Conservation (phyloP, 331 rosid species). For the Prunus yedoensis region DNA sequence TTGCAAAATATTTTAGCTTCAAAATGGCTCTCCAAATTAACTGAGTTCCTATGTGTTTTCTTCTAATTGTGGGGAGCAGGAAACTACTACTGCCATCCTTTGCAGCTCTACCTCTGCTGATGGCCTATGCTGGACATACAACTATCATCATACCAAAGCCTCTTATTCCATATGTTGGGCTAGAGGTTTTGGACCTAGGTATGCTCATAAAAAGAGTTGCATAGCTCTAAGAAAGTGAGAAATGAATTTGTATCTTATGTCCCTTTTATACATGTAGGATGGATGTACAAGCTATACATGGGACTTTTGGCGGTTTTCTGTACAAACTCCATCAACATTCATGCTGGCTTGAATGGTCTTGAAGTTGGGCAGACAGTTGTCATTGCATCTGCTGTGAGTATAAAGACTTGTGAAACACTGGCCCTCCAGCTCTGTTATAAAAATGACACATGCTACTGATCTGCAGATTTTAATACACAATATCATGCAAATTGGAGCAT, state of each 20-base stretch:
- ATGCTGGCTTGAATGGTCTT: constrained; percentile 85
- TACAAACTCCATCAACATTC: constrained; percentile 90
- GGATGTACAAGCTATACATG: constrained; percentile 95
- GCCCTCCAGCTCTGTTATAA: constrained; percentile 12
- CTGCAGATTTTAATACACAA: constrained; percentile 78
- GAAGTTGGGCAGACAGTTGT: constrained; percentile 95
- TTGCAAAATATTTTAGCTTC: constrained; percentile 1
- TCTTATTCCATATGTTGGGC: constrained; percentile 68
- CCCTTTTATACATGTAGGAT: constrained; percentile 42
- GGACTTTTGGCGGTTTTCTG: constrained; percentile 91
- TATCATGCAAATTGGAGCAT: constrained; percentile 85
- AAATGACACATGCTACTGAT: constrained; percentile 22
- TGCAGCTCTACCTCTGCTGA: constrained; percentile 94
- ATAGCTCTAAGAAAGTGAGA: neutral
- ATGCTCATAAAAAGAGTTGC: constrained; percentile 13
- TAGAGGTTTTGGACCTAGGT: constrained; percentile 78
- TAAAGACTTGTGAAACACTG: constrained; percentile 14
- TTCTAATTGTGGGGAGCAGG: constrained; percentile 63
- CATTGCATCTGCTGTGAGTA: constrained; percentile 73
- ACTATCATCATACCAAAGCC: constrained; percentile 93
- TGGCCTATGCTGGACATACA: constrained; percentile 99
- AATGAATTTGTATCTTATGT: neutral
- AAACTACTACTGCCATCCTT: constrained; percentile 81
- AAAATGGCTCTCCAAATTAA: constrained; percentile 22
- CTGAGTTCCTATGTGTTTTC: constrained; percentile 17